Evolutionary conservation across 441 rosid species (phyloP), one percentile per base, ranked within the genome.

Genomic region (Croton laevigatus): DNA sequence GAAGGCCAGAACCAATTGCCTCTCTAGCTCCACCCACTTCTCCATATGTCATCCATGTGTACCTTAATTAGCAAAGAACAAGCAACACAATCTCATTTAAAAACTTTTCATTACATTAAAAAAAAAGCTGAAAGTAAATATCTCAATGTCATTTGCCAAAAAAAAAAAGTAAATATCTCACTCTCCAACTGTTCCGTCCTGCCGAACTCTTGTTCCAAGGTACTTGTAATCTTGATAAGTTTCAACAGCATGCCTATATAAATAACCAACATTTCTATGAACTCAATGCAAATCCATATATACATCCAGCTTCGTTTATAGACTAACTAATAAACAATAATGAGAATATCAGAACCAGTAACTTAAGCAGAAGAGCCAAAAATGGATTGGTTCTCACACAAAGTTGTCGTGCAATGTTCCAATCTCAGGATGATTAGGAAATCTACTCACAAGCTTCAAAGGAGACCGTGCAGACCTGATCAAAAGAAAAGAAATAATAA

Each of bases 31-130:
- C 83, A 65, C 91, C 94, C 38, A 78, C 96, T 84, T 93, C 99
- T 79, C 98, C 96, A 78, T 86, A 95, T 34, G 99, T 95, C 96
- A 91, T 87, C 98, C 99, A 95, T 75, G 85, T 88, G 83, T 95
- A 95, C 80, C 99, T 85, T 48, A 62, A 61, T 59, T 48, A 23
- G 54, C 55, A 62, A 37, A 48, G 59, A 16, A 55, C 8, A 66
- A 16, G 16, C 5, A 19, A 19, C 49, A 7, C 12, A 69, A 34
- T n/a, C 40, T 37, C 59, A 55, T 2, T 60, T 60, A 22, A 16
- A 22, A 36, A 67, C 17, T 64, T 17, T 14, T 36, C 17, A 16
- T 2, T 34, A 58, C 37, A 34, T 36, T 67, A 73, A 65, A 38
- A n/a, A 49, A 27, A 27, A 27, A 27, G 32, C 32, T 27, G 32